A percentile compares a stretch with the other conserved stretches of the same genome.
These are phyloP conservation scores for Cytospora leucostoma DNA, from an alignment of 2,329 filamentous ascomycete genomes.

Conservation along the genomic window DNA sequence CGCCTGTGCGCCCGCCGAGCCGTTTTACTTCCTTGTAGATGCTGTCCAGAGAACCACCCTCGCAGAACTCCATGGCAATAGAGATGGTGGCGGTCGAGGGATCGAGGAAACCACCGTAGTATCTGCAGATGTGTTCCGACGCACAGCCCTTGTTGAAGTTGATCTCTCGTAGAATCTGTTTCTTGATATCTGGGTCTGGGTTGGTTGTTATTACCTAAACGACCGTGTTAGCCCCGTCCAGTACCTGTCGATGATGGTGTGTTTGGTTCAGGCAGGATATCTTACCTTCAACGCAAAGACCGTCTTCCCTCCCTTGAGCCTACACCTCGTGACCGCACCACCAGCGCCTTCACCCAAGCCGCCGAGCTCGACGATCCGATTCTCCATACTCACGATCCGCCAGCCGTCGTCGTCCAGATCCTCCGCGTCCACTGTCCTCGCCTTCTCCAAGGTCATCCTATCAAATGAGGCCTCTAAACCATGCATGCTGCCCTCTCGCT, in stretches of 20 bases:
- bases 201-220: conserved; percentile 93
- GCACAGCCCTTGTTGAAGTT: conserved; percentile 98
- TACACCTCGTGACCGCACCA: conserved; percentile 89
- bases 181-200: conserved; percentile 96
- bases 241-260: neutral
- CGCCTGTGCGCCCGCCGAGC: conserved; percentile 88
- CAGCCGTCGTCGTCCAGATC: conserved; percentile 94
- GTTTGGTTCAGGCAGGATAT: neutral
- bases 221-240: neutral
- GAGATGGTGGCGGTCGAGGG: conserved; percentile 95
- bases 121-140: conserved; percentile 93
- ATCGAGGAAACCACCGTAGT: conserved; percentile 96
- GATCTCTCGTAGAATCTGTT: conserved; percentile 94
- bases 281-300: conserved; percentile 92
- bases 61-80: conserved; percentile 99
- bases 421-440: conserved; percentile 83
- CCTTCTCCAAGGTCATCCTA: conserved; percentile 78
- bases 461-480: conserved; percentile 72
- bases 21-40: conserved; percentile 98
- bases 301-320: conserved; percentile 87
- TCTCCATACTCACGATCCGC: conserved; percentile 88
- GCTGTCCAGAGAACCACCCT: conserved; percentile 92
- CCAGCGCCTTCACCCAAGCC: conserved; percentile 93
- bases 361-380: conserved; percentile 83
- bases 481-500: conserved; percentile 78